These are phyloP conservation scores for Xylariales sp. DNA, from an alignment of 2,329 filamentous ascomycete species.

Conservation along the genomic window DNA sequence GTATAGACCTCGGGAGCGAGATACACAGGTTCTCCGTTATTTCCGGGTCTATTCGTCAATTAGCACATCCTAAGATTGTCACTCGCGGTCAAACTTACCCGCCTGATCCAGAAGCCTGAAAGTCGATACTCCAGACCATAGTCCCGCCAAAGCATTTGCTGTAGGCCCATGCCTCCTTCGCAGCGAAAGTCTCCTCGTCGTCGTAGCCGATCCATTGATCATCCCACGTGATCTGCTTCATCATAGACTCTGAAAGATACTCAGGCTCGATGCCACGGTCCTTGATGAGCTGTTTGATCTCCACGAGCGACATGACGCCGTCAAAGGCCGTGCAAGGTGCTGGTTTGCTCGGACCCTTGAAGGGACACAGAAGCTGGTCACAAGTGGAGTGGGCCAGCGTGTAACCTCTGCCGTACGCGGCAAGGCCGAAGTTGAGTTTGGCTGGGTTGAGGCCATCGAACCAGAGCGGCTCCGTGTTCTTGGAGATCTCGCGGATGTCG, in stretches of 20 bases:
- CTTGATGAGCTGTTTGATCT: conserved; percentile 27
- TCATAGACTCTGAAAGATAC: conserved; percentile 15
- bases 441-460: conserved; percentile 31
- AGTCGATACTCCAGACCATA: conserved; percentile 28
- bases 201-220: conserved; percentile 24
- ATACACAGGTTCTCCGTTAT: conserved; percentile 9
- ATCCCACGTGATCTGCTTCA: conserved; percentile 23
- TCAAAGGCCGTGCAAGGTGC: conserved; percentile 22
- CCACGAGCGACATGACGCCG: conserved; percentile 26
- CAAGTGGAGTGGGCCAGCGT: conserved; percentile 27
- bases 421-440: conserved; percentile 43
- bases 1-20: conserved; percentile 7
- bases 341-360: conserved; percentile 20
- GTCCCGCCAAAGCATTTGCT: conserved; percentile 26
- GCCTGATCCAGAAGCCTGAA: conserved; percentile 7
- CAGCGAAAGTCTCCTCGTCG: conserved; percentile 19
- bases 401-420: conserved; percentile 42
- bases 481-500: conserved; percentile 37
- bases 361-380: conserved; percentile 19
- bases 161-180: conserved; percentile 24
- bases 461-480: conserved; percentile 34
- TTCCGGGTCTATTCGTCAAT: no score
- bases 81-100: no score
- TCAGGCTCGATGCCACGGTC: conserved; percentile 14
- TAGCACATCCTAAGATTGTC: no score